These are phyloP conservation scores for Arthrobotrys sphaeroides DNA, from an alignment of 2,329 filamentous ascomycete species.

Conservation along the genomic window DNA sequence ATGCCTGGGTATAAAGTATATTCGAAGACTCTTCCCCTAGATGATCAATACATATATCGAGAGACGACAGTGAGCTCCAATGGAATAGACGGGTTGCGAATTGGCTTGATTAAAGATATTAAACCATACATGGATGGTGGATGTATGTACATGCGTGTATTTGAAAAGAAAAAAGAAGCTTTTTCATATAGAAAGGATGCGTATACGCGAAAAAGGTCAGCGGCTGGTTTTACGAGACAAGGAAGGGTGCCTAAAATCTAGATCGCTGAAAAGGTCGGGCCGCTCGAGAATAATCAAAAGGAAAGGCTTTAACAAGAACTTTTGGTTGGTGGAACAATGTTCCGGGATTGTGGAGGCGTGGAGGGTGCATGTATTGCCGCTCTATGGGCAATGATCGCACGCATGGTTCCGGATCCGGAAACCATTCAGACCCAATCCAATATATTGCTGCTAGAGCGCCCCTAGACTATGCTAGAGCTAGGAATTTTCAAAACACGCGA, in stretches of 20 bases:
- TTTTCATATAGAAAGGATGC: too few species aligned
- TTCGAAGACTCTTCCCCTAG: too few species aligned
- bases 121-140: neutral
- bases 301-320: conserved; percentile 4
- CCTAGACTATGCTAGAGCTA: too few species aligned
- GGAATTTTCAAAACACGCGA: neutral
- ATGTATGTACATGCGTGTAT: neutral
- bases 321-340: conserved; percentile 6
- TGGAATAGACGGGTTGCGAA: too few species aligned
- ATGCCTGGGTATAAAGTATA: too few species aligned
- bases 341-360: conserved; percentile 15
- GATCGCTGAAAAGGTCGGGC: conserved; percentile 2
- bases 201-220: too few species aligned
- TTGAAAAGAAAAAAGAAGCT: too few species aligned
- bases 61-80: too few species aligned
- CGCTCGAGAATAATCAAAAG: neutral
- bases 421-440: neutral
- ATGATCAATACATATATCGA: too few species aligned
- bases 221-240: too few species aligned
- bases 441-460: neutral
- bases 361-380: neutral
- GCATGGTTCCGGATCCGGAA: neutral
- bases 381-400: neutral
- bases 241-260: neutral
- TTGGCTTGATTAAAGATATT: neutral